A percentile compares a stretch with the other conserved stretches of the same genome.
phyloP scores from a whole-genome alignment of 345 rosid species.

The Acer saccharum region DNA sequence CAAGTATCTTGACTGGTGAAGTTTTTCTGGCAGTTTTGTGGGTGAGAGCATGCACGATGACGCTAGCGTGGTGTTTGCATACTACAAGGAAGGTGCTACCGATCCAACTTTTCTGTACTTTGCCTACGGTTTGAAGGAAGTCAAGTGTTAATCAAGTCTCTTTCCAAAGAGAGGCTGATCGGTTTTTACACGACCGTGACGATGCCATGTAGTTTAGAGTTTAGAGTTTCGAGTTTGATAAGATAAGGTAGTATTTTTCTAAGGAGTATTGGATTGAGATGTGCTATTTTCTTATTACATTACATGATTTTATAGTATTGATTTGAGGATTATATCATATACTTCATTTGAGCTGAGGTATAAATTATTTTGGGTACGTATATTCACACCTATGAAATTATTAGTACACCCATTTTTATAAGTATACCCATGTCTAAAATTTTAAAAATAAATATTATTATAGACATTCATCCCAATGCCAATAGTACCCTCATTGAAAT shows the following conservation, averaged over 20 bases:
- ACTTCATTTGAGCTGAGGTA: neutral
- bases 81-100: constrained; percentile 76
- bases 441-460: too few relatives aligned
- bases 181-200: neutral
- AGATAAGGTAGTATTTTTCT: neutral
- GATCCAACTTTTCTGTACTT: constrained; percentile 89
- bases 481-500: too few relatives aligned
- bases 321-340: too few relatives aligned
- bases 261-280: neutral
- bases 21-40: constrained; percentile 58
- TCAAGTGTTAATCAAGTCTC: constrained; percentile 56
- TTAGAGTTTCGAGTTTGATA: neutral
- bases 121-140: constrained; percentile 71
- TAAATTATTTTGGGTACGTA: too few relatives aligned
- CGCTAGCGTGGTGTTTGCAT: constrained; percentile 68
- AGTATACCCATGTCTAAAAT: too few relatives aligned
- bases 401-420: too few relatives aligned
- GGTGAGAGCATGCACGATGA: constrained; percentile 95
- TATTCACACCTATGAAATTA: too few relatives aligned
- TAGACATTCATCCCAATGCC: too few relatives aligned
- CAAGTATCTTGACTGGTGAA: neutral
- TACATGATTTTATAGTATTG: too few relatives aligned
- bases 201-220: neutral
- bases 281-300: neutral
- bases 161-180: neutral